phyloP scores from a whole-genome alignment of 257 asterid genomes.

The Fraxinus quadrangulata region DNA sequence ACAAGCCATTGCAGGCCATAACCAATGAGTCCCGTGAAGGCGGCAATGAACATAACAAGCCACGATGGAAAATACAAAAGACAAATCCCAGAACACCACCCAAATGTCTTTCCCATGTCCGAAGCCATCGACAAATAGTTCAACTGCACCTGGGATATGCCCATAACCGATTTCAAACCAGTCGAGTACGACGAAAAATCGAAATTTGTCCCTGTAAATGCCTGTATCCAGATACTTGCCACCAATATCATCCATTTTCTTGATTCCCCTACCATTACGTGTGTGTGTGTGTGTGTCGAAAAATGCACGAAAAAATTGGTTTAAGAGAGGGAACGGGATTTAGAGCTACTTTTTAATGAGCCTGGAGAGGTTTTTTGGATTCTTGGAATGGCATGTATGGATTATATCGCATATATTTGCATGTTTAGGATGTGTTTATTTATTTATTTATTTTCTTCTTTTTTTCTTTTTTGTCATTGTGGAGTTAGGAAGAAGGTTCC shows the following conservation, averaged over 20 bases:
- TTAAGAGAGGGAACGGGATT: background rate
- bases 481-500: background rate
- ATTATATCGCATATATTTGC: background rate
- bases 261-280: conserved; percentile 31
- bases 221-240: conserved; percentile 66
- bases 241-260: conserved; percentile 63
- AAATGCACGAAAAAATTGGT: background rate
- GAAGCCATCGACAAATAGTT: conserved; percentile 64
- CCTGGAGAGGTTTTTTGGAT: conserved; percentile 18
- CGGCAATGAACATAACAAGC: conserved; percentile 51
- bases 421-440: background rate
- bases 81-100: conserved; percentile 67
- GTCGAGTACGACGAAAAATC: conserved; percentile 62
- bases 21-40: conserved; percentile 61
- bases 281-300: background rate
- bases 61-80: conserved; percentile 48
- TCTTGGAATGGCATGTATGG: background rate
- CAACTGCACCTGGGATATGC: conserved; percentile 61
- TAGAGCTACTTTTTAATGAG: background rate
- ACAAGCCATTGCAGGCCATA: conserved; percentile 68
- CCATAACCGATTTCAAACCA: conserved; percentile 44
- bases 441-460: too few relatives aligned
- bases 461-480: background rate
- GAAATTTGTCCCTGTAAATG: conserved; percentile 70
- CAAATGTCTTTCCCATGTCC: conserved; percentile 66